Conservation (phyloP, 1,284 basidiomycete genomes). For the Neotropicomus parvogracilis region DNA sequence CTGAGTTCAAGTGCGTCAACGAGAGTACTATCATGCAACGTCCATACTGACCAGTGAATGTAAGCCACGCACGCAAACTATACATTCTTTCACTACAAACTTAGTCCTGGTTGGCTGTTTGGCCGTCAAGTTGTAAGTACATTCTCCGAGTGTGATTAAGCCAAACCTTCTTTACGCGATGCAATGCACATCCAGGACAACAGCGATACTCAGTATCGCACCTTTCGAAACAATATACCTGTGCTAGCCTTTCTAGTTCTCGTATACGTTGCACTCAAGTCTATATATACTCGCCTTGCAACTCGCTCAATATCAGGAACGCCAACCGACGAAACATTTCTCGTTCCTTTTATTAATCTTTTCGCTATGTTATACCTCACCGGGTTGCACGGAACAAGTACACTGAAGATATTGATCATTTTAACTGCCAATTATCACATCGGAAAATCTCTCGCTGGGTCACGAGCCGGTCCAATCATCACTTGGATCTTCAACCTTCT, state of each 20-base stretch:
- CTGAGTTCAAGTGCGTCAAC: constrained; percentile 67
- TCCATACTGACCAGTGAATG: constrained; percentile 5
- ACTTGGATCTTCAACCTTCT: constrained; percentile 78
- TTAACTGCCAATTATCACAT: constrained; percentile 71
- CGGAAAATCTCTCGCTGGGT: constrained; percentile 45
- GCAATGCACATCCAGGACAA: constrained; percentile 59
- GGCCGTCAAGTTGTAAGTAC: constrained; percentile 61
- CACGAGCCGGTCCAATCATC: constrained; percentile 45
- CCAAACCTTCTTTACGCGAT: not conserved
- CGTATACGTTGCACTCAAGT: constrained; percentile 47
- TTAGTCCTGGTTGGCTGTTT: constrained; percentile 70
- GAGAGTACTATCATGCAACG: not conserved
- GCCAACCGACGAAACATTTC: constrained; percentile 36
- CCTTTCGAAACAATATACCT: constrained; percentile 74
- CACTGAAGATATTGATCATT: constrained; percentile 76
- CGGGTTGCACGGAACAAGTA: constrained; percentile 84
- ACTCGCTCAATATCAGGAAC: constrained; percentile 26
- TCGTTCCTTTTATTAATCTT: constrained; percentile 53
- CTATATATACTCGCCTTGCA: constrained; percentile 36
- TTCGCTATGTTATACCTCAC: constrained; percentile 71
- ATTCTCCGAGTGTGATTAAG: not conserved
- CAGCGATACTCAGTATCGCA: constrained; percentile 81
- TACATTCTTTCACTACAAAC: constrained; percentile 49
- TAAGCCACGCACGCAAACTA: constrained; percentile 78
- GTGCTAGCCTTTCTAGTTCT: constrained; percentile 52